phyloP scores from a whole-genome alignment of 208 protist genomes.

The Trypanosoma lewisi region DNA sequence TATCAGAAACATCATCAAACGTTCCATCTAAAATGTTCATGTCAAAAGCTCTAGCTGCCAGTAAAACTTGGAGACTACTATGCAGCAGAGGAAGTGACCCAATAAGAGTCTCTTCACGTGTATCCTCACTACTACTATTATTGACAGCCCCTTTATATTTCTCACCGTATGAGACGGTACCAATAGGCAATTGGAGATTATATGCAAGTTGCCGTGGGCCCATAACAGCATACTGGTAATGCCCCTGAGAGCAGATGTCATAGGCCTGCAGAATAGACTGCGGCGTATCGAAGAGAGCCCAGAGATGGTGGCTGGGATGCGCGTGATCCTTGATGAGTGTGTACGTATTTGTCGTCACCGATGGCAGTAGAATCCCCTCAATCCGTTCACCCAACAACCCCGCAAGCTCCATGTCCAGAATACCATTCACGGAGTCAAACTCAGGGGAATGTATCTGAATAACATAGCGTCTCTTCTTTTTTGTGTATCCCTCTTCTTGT shows the following conservation, averaged over 20 bases:
- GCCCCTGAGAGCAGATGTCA: conserved; percentile 54
- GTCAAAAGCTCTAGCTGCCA: conserved; percentile 52
- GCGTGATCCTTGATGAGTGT: conserved; percentile 54
- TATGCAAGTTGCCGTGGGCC: conserved; percentile 56
- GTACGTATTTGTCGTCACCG: conserved; percentile 51
- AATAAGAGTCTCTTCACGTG: conserved; percentile 16
- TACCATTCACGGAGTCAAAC: conserved; percentile 52
- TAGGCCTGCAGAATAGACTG: conserved; percentile 63
- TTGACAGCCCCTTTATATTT: neutral
- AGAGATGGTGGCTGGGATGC: conserved; percentile 75
- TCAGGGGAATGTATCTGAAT: conserved; percentile 84
- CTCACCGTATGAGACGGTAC: neutral
- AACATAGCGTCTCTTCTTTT: conserved; percentile 35
- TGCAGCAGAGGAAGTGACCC: conserved; percentile 47
- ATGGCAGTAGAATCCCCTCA: conserved; percentile 77
- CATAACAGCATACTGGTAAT: conserved; percentile 76
- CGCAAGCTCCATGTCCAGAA: conserved; percentile 81
- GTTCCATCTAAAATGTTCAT: conserved; percentile 76
- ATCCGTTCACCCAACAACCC: conserved; percentile 59
- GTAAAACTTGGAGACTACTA: conserved; percentile 55
- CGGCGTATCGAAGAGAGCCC: conserved; percentile 82
- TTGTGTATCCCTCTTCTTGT: neutral
- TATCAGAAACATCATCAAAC: conserved; percentile 75
- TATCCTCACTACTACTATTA: neutral
- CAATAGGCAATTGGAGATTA: conserved; percentile 37